Evolutionary conservation across 768 basidiomycete genomes (phyloP).

Genomic region (Lactarius vividus): DNA sequence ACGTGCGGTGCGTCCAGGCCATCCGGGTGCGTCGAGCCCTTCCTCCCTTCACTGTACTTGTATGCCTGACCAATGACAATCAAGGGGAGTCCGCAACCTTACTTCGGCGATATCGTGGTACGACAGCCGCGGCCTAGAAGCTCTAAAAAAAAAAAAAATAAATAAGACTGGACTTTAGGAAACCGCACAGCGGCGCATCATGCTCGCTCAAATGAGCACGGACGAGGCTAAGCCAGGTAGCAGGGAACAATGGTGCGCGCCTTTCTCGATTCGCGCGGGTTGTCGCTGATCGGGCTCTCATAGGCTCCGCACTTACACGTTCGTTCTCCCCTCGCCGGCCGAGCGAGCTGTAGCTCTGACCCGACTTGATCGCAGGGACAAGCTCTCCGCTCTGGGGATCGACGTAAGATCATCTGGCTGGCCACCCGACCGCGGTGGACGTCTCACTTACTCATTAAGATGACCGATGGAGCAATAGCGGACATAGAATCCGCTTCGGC

Average conservation of each 20-base stretch:
- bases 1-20: conserved; percentile 19
- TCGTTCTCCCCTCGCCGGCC: not conserved
- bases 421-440: not conserved
- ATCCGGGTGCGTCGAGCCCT: conserved; percentile 3
- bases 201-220: conserved; percentile 22
- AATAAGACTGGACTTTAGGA: conserved; percentile 4
- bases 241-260: conserved; percentile 12
- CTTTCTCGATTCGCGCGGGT: not conserved
- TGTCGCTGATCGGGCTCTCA: not conserved
- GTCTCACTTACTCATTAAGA: not conserved
- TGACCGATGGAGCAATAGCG: conserved; percentile 5
- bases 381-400: conserved; percentile 20
- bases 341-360: not conserved
- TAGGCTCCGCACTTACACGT: conserved; percentile 21
- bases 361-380: conserved; percentile 2
- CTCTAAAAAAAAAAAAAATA: not conserved
- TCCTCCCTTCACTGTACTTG: not conserved
- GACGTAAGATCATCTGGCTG: conserved; percentile 9
- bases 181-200: conserved; percentile 20
- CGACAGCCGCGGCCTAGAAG: not conserved
- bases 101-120: conserved; percentile 21
- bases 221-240: conserved; percentile 15
- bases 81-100: conserved; percentile 12
- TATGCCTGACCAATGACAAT: not conserved
- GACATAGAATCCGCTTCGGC: conserved; percentile 6